A percentile compares a stretch with the other conserved stretches of the same genome.
These are phyloP conservation scores for Coffea canephora DNA, from an alignment of 257 asterid genomes.

Conservation along the genomic window DNA sequence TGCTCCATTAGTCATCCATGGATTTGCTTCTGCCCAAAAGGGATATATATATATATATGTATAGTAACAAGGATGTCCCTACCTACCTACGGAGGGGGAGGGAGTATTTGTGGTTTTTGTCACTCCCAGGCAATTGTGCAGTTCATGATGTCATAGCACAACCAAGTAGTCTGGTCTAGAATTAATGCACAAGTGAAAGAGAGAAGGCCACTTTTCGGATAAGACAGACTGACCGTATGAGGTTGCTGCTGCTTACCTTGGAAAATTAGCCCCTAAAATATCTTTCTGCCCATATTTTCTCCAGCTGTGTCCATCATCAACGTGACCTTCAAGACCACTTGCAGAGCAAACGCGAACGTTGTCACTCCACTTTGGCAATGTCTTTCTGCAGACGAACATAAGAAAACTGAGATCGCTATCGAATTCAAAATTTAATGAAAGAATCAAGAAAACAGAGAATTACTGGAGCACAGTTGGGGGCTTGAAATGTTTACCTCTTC, in stretches of 20 bases:
- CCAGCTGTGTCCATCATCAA: constrained; percentile 76
- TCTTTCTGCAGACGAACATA: constrained; percentile 52
- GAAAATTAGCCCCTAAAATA: constrained; percentile 69
- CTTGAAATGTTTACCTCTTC: constrained; percentile 32
- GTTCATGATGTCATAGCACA: neutral
- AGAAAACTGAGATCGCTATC: neutral
- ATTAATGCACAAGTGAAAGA: neutral
- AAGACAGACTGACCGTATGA: neutral
- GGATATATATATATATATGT: neutral
- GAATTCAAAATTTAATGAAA: neutral
- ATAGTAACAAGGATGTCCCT: too few relatives aligned
- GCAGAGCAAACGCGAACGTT: constrained; percentile 43
- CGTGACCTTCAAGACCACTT: constrained; percentile 47
- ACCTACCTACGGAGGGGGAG: too few relatives aligned
- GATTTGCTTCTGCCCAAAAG: neutral
- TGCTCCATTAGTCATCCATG: neutral
- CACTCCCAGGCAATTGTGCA: neutral
- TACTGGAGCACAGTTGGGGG: neutral
- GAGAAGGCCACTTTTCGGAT: constrained; percentile 1
- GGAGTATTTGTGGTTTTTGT: neutral
- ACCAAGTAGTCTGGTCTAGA: neutral
- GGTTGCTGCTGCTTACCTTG: constrained; percentile 49
- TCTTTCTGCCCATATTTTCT: constrained; percentile 93
- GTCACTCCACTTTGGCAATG: constrained; percentile 47
- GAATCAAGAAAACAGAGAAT: neutral